Evolutionary conservation across 108 stramenopile genomes (phyloP).

Genomic region (Thalassiosira profunda): DNA sequence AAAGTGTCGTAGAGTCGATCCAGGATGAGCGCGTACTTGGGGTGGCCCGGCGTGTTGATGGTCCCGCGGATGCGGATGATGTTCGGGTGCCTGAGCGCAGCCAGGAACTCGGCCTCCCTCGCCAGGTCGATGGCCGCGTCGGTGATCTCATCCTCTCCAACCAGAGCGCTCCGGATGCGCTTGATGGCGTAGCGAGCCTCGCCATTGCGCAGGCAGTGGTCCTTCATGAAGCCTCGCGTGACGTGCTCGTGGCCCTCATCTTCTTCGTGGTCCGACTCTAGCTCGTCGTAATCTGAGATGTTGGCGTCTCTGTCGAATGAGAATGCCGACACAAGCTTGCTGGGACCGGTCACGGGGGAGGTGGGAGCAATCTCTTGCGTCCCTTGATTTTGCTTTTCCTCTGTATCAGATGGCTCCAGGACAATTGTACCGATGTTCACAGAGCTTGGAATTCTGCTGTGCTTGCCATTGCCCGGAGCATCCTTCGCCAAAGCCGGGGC

Average conservation of each 20-base stretch:
- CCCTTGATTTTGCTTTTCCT: too few relatives aligned
- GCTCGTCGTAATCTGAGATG: slow-evolving; percentile 40
- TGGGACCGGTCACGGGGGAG: neutral
- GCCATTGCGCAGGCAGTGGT: slow-evolving; percentile 60
- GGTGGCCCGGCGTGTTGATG: slow-evolving; percentile 26
- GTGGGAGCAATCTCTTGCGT: too few relatives aligned
- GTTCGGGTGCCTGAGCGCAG: slow-evolving; percentile 41
- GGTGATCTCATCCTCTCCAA: slow-evolving; percentile 49
- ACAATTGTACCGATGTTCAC: neutral
- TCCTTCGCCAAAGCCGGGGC: too few relatives aligned
- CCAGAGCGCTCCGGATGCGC: slow-evolving; percentile 50
- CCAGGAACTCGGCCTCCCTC: slow-evolving; percentile 72
- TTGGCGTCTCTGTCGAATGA: slow-evolving; percentile 31
- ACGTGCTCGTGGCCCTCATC: slow-evolving; percentile 53
- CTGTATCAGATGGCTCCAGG: too few relatives aligned
- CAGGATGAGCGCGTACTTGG: slow-evolving; percentile 60
- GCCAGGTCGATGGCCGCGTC: slow-evolving; percentile 75
- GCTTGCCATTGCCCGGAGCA: too few relatives aligned
- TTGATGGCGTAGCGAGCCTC: slow-evolving; percentile 80
- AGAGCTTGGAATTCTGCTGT: neutral
- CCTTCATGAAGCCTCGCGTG: slow-evolving; percentile 61
- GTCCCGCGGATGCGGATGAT: slow-evolving; percentile 54
- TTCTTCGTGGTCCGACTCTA: slow-evolving; percentile 41
- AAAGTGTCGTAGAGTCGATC: slow-evolving; percentile 82
- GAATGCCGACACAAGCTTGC: slow-evolving; percentile 6